These are phyloP conservation scores for Blumeriella jaapii DNA, from an alignment of 2,329 filamentous ascomycete species.

Conservation along the genomic window DNA sequence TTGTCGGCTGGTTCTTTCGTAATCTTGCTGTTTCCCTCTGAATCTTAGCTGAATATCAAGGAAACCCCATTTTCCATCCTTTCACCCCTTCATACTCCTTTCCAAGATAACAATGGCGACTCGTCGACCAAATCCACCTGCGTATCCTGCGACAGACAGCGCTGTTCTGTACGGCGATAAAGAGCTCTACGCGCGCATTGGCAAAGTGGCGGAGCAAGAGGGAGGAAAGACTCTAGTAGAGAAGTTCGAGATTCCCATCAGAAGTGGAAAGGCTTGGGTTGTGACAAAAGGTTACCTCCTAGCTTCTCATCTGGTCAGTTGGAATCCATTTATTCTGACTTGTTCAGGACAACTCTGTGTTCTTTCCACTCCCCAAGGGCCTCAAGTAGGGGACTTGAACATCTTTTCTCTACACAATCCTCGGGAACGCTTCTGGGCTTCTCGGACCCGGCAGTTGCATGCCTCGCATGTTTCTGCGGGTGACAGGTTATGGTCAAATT, in stretches of 20 bases:
- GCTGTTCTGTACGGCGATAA: constrained; percentile 19
- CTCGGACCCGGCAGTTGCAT: constrained; percentile 67
- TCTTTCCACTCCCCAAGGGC: constrained; percentile 64
- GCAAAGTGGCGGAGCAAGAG: constrained; percentile 9
- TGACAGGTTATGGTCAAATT: constrained; percentile 65
- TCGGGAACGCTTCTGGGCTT: constrained; percentile 72
- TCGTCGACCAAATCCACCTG: constrained; percentile 7
- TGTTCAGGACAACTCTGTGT: constrained; percentile 53
- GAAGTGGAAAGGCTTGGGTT: constrained; percentile 62
- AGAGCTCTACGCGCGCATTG: constrained; percentile 17
- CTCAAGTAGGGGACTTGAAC: constrained; percentile 75
- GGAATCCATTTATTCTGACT: not conserved
- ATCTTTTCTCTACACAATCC: constrained; percentile 70
- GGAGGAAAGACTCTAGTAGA: constrained; percentile 26
- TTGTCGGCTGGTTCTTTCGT: not conserved
- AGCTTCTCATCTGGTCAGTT: not conserved
- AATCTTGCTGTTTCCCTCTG: too few relatives aligned
- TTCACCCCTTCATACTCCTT: too few relatives aligned
- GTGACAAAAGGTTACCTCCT: constrained; percentile 41
- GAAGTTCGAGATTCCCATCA: constrained; percentile 56
- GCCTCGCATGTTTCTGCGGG: constrained; percentile 59
- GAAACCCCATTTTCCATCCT: too few relatives aligned
- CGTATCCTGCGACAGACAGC: constrained; percentile 17
- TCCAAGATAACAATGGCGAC: constrained; percentile 1
- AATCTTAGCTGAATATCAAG: too few relatives aligned